Evolutionary conservation across 1,284 basidiomycete genomes (phyloP), one percentile per base, ranked within the genome.

Genomic region (Thelephora terrestris): DNA sequence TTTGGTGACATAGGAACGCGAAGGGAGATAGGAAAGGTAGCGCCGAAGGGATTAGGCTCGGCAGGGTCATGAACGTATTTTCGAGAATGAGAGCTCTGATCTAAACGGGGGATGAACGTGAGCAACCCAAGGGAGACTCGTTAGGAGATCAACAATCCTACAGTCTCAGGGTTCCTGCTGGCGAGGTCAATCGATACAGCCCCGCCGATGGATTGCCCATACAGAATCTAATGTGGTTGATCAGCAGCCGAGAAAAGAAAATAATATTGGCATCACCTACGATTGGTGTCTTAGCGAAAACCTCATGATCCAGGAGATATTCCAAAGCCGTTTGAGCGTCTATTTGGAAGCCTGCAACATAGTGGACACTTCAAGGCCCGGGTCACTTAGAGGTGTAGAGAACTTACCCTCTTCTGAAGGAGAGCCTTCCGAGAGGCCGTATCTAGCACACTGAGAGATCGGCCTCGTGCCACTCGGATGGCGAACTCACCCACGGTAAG

Each of bases 171-270:
- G 61, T 94, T 94, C 35, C 78, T 76, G 49, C 81, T 84, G 0
- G 89, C 89, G 4, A 96, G 80, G 63, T 94, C 85, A 46, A 97
- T 86, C 12, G 88, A 77, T 1, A 98, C 93, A 0, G 94, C 94
- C n/a, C 94, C 94, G 14, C 95, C 95, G 25, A 99, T 91, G 6
- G 89, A 93, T 64, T 98, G 95, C 0, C 95, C 94, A 58, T 92
- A 98, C 0, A 94, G 64, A 42, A 91, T 70, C 82, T 85, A 50
- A 61, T 60, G 39, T 42, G 43, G 9, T 16, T 14, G 6, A 18
- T 23, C 25, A 25, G n/a, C 10, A 21, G 17, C 39, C 6, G n/a
- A 23, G 17, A 23, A 42, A 42, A 16, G 36, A 24, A 32, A 34
- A 29, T n/a, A 46, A 21, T 7, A 18, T 7, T 24, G 2, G 45